phyloP scores from a whole-genome alignment of 805 yeast genomes.

The Sugiyamaella boreocaroliniensis region DNA sequence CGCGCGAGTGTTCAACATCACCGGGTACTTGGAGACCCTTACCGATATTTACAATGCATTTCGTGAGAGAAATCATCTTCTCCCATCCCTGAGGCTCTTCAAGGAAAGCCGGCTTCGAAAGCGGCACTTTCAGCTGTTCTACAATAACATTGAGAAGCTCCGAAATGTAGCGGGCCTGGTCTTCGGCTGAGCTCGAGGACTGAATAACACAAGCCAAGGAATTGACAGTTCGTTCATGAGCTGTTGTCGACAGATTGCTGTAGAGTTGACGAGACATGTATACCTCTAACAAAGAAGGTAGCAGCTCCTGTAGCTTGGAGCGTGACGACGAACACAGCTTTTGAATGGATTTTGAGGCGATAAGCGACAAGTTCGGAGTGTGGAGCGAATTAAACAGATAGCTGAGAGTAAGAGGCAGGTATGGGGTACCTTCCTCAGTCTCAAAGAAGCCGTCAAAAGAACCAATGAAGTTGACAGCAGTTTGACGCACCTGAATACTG shows the following conservation, averaged over 20 bases:
- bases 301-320: conserved; percentile 18
- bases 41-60: conserved; percentile 64
- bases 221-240: conserved; percentile 30
- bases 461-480: conserved; percentile 53
- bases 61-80: conserved; percentile 47
- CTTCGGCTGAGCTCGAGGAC: conserved; percentile 19
- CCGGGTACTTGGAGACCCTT: conserved; percentile 59
- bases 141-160: conserved; percentile 27
- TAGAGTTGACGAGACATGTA: conserved; percentile 21
- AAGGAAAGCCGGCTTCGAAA: conserved; percentile 4
- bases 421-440: conserved; percentile 37
- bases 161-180: conserved; percentile 31
- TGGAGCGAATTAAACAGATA: conserved; percentile 43
- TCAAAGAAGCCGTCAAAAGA: conserved; percentile 56
- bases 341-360: conserved; percentile 51
- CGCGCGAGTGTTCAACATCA: conserved; percentile 35
- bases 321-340: conserved; percentile 35
- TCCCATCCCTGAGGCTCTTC: conserved; percentile 22
- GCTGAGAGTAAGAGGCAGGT: conserved; percentile 47
- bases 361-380: conserved; percentile 27
- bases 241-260: conserved; percentile 15
- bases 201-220: conserved; percentile 30
- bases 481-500: conserved; percentile 34
- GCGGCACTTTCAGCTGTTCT: conserved; percentile 6
- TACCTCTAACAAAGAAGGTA: conserved; percentile 25